Percentiles rank a stretch among this genome's conserved stretches.
Evolutionary conservation across 495 filamentous ascomycete genomes (phyloP).

Genomic region (Bacidia rubella): DNA sequence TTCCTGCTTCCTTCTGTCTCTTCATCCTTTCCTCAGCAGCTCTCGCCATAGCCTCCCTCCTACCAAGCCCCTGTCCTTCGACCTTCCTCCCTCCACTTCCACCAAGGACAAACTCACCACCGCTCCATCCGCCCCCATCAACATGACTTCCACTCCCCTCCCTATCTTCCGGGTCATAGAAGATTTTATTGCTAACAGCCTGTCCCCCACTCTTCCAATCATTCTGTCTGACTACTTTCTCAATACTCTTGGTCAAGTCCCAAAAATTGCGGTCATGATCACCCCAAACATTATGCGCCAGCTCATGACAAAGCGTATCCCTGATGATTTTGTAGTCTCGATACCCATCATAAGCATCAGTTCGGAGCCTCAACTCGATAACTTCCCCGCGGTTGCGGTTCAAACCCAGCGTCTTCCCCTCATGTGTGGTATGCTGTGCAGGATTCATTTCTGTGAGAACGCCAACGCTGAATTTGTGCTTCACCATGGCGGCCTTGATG

Average conservation of each 20-base stretch:
- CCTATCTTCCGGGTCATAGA: constrained; percentile 53
- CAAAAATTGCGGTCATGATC: constrained; percentile 81
- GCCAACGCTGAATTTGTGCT: constrained; percentile 74
- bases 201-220: constrained; percentile 64
- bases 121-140: constrained; percentile 76
- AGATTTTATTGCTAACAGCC: constrained; percentile 50
- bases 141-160: constrained; percentile 41
- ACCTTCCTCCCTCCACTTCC: constrained; percentile 22
- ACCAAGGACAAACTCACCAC: constrained; percentile 77
- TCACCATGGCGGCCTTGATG: constrained; percentile 67
- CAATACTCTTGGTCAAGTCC: constrained; percentile 72
- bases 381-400: constrained; percentile 83
- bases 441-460: constrained; percentile 94
- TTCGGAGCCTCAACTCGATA: constrained; percentile 80
- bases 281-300: constrained; percentile 79
- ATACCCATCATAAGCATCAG: constrained; percentile 90
- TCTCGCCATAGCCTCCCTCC: constrained; percentile 60
- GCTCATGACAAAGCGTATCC: constrained; percentile 86
- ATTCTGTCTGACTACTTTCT: constrained; percentile 64
- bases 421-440: constrained; percentile 61
- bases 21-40: constrained; percentile 29
- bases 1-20: constrained; percentile 17
- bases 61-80: constrained; percentile 26
- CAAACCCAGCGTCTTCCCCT: constrained; percentile 69
- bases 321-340: constrained; percentile 81